Base-by-base conservation (phyloP, 2,329 filamentous ascomycete genomes). In the Ophiocordyceps unilateralis region DNA sequence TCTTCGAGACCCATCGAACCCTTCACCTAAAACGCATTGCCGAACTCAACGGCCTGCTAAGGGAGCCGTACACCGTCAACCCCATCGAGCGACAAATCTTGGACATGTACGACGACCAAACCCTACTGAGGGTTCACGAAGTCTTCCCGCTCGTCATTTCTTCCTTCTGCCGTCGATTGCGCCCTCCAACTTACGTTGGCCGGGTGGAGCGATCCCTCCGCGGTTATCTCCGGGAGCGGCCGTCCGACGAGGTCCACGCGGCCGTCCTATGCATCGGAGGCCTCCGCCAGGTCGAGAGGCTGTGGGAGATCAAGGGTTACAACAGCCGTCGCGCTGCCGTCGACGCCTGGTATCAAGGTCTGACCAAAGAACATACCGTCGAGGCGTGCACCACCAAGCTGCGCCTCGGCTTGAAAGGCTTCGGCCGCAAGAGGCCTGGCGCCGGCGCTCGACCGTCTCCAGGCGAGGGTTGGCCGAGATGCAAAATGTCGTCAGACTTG, bases 241-340 rank as follows among this genome's bases (percentile, higher is more conserved):
- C 76, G 0, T 57, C 74, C 1, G 76, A 80, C 44, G 74, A 80
- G 39, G 64, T 80, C 1, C 76, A 79, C 48, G 69, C 70, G 10
- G 70, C 76, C 3, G 70, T 78, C 12, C 52, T 81, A 10, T 72
- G 69, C 38, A 60, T 80, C 11, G 76, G 76, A 28, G 76, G 76
- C 2, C 58, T 81, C 44, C 67, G 76, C 9, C 73, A 80, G 51
- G 74, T 78, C 1, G 72, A 79, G 50, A 65, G 69, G 39, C 67
- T 81, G 30, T 81, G 76, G 76, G 74, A 79, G 52, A 74, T 76
- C 34, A 78, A 78, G 51, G 74, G 76, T 2, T 81, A 81, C 56
- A 80, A 77, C 52, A 64, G 63, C 42, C 65, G 76, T 26, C 66
- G 75, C 44, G 64, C 65, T 19, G 69, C 71, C 2, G 76, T 81